These are phyloP conservation scores for Isatis lusitanica DNA, from an alignment of 441 rosid species.

Conservation along the genomic window DNA sequence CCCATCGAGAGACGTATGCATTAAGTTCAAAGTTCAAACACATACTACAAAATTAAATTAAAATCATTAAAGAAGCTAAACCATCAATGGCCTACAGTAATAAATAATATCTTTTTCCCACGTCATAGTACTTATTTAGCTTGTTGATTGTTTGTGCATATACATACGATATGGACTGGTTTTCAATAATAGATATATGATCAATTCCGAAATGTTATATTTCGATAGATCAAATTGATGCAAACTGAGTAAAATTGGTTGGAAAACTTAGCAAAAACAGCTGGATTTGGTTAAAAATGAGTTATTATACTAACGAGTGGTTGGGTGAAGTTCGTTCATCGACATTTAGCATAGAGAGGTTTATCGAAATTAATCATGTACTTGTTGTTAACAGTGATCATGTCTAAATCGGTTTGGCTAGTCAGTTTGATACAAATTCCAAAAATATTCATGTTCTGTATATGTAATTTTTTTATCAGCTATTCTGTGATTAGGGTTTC, in stretches of 20 bases:
- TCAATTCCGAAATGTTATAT: neutral
- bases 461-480: neutral
- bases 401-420: neutral
- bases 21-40: conserved; percentile 48
- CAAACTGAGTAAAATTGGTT: neutral
- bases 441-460: neutral
- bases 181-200: neutral
- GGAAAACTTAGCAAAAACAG: neutral
- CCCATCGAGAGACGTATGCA: conserved; percentile 52
- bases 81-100: conserved; percentile 40
- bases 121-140: conserved; percentile 1
- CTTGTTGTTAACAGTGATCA: neutral
- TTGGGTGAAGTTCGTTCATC: neutral
- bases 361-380: neutral
- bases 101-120: neutral
- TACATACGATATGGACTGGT: neutral
- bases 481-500: neutral
- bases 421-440: neutral
- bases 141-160: too few relatives aligned
- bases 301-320: too few relatives aligned
- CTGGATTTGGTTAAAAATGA: neutral
- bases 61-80: conserved; percentile 40
- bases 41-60: conserved; percentile 16
- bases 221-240: neutral
- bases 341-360: too few relatives aligned